Base-by-base conservation (phyloP, 73 alveolate genomes). In the Symbiodinium natans region DNA sequence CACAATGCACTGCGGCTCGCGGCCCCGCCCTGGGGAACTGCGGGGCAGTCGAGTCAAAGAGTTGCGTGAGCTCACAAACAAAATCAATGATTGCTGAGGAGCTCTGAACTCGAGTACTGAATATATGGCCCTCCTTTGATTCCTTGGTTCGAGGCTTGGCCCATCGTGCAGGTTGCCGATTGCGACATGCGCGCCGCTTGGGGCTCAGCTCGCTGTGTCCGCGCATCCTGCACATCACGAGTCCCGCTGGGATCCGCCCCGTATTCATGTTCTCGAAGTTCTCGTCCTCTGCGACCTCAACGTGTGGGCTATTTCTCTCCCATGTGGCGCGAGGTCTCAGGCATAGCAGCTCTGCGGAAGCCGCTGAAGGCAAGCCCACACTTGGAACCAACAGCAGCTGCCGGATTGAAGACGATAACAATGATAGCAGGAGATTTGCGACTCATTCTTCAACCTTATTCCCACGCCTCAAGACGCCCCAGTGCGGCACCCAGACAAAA, bases 71-170 rank as follows among this genome's bases (percentile, higher is more conserved):
- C 68, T 52, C 68, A 10, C 29, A 52, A 6, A 52, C n/a, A 52
- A 52, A n/a, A n/a, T n/a, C n/a, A n/a, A n/a, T n/a, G n/a, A n/a
- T n/a, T n/a, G n/a, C n/a, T n/a, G n/a, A n/a, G n/a, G n/a, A n/a
- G n/a, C n/a, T 52, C 71, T 52, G 31, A 21, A 29, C 23, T 29
- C 15, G 71, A 52, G 71, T 52, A 52, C 71, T 52, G n/a, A 46
- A 46, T 46, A 46, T 13, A 46, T 46, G 59, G 59, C 59, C 59
- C 59, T 6, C n/a, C n/a, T n/a, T n/a, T n/a, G n/a, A n/a, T n/a
- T n/a, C n/a, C n/a, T n/a, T n/a, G 71, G 71, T 1, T 31, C 25
- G 15, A 90, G 96, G 96, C 96, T 29, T 90, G 96, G 96, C 96
- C 96, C 34, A 31, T 90, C 71, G 96, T 90, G 46, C 96, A 90